These are phyloP conservation scores for Ophiostoma sp. DNA, from an alignment of 2,329 filamentous ascomycete genomes.

Conservation along the genomic window DNA sequence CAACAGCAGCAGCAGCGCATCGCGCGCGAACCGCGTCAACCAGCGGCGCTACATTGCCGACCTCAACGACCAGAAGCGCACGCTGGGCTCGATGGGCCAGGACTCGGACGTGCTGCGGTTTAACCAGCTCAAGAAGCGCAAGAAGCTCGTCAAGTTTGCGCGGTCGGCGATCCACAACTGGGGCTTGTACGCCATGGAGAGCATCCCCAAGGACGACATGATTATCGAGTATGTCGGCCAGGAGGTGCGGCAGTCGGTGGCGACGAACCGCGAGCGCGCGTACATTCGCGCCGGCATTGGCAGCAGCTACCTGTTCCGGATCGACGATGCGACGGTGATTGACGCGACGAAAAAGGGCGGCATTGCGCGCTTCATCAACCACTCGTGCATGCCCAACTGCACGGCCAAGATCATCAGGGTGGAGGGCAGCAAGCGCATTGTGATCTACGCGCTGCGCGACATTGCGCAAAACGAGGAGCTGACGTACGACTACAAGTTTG, in stretches of 20 bases:
- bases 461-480: conserved; percentile 96
- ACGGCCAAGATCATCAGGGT: conserved; percentile 99
- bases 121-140: conserved; percentile 98
- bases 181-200: conserved; percentile 96
- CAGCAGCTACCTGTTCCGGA: conserved; percentile 95
- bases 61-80: conserved; percentile 90
- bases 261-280: conserved; percentile 86
- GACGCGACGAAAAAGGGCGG: conserved; percentile 98
- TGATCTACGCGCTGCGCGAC: conserved; percentile 95
- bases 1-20: conserved; percentile 36
- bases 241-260: conserved; percentile 92
- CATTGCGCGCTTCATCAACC: conserved; percentile 97
- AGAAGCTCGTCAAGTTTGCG: conserved; percentile 98
- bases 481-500: conserved; percentile 99
- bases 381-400: conserved; percentile 96
- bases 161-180: conserved; percentile 98
- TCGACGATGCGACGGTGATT: conserved; percentile 95
- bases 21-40: conserved; percentile 88
- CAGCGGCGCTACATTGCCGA: conserved; percentile 92
- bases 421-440: conserved; percentile 94
- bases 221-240: conserved; percentile 99
- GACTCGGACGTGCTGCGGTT: conserved; percentile 93
- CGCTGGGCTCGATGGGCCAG: conserved; percentile 49
- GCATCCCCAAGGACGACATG: conserved; percentile 96
- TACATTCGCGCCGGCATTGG: conserved; percentile 97